Evolutionary conservation across 129 eudicot species (phyloP).

Genomic region (Scalesia atractyloides): DNA sequence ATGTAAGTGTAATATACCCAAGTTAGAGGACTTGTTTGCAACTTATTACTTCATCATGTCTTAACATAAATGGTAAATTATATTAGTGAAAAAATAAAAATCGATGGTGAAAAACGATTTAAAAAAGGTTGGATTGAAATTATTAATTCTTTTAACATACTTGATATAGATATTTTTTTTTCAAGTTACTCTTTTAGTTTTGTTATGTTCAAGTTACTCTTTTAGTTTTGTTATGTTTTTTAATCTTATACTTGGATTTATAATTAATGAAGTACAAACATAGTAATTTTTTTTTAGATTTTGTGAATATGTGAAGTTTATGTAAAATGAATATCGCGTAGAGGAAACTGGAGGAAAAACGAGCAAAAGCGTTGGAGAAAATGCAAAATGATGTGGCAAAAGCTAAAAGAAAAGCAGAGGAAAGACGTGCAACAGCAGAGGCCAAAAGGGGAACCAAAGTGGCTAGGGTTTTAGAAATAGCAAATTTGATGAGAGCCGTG

Average conservation of each 20-base stretch:
- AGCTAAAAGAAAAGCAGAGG: conserved; percentile 93
- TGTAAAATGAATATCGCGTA: conserved; percentile 11
- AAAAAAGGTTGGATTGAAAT: too few relatives aligned
- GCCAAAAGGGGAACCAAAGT: conserved; percentile 88
- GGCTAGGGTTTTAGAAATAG: conserved; percentile 71
- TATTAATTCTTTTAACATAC: too few relatives aligned
- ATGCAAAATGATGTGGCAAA: conserved; percentile 94
- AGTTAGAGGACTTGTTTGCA: conserved; percentile 6
- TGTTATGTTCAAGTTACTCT: too few relatives aligned
- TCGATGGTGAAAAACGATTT: too few relatives aligned
- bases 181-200: too few relatives aligned
- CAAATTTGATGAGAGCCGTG: conserved; percentile 87
- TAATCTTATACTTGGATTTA: too few relatives aligned
- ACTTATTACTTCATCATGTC: not conserved
- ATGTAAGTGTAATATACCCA: conserved; percentile 22
- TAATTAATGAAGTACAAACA: too few relatives aligned
- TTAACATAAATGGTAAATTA: not conserved
- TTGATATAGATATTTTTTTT: too few relatives aligned
- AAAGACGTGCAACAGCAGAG: conserved; percentile 92
- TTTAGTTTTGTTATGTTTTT: too few relatives aligned
- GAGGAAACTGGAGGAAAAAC: conserved; percentile 92
- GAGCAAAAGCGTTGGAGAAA: conserved; percentile 87
- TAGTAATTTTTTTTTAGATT: not conserved
- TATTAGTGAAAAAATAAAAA: not conserved
- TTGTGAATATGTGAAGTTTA: not conserved